Base-by-base conservation (phyloP, 495 filamentous ascomycete species). In the Chaetomium cochliodes region DNA sequence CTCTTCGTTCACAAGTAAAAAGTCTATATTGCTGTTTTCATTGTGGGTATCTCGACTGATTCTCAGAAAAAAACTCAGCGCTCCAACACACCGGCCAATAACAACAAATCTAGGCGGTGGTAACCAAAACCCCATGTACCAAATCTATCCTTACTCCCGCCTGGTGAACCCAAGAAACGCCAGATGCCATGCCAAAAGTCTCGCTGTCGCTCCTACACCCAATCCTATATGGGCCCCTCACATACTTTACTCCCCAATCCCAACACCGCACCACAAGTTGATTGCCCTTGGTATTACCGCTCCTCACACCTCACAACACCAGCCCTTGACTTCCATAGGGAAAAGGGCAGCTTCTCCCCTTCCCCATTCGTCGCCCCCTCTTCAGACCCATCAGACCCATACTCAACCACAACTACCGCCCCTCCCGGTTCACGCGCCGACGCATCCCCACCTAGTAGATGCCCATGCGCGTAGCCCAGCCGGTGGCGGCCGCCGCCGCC, bases 381-480 rank as follows among this genome's bases (percentile, higher is more conserved):
- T 18, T 41, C 63, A 39, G 30, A 41, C 42, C 39, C 62, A 28
- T 26, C 8, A 26, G 26, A 60, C n/a, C 37, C 55, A 23, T 33
- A 59, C 25, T 25, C 49, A 16, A 16, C 16, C 46, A 8, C 12
- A 15, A 20, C 52, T 20, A 55, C 33, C 52, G 0, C 16, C 18
- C 25, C 25, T 3, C 13, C 28, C 59, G 15, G 30, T 47, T 42
- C 42, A 42, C 41, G 23, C n/a, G 18, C 39, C 41, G 56, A n/a
- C 25, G 2, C 18, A 55, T 25, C 51, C 57, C 37, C 56, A 52
- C 25, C 72, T 80, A 91, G 75, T 90, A 93, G 47, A 93, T 85
- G 33, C 90, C 89, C 68, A 94, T 90, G 26, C 89, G 81, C 67
- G 86, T 86, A 20, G 90, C 89, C 91, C 92, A 96, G 46, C 88